These are phyloP conservation scores for Colletotrichum destructivum DNA, from an alignment of 2,329 filamentous ascomycete genomes.

Conservation along the genomic window DNA sequence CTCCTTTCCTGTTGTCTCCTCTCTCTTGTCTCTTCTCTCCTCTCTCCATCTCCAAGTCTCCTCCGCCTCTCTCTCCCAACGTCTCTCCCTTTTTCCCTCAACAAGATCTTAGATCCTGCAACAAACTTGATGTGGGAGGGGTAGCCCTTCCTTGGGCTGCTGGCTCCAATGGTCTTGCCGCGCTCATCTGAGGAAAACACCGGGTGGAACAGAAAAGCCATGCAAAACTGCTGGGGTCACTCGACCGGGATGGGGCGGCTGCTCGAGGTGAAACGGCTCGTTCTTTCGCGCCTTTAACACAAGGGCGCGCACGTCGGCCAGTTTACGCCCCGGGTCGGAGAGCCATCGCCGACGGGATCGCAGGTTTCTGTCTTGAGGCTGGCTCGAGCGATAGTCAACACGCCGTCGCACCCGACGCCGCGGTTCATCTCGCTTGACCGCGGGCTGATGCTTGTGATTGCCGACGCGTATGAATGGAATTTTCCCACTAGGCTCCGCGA, in stretches of 20 bases:
- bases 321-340: not conserved
- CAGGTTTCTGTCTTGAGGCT: not conserved
- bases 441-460: not conserved
- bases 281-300: not conserved
- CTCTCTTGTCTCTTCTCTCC: not conserved
- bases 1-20: not conserved
- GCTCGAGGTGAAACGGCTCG: not conserved
- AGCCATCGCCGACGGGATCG: too few species aligned
- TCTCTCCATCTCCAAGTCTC: too few species aligned
- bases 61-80: too few species aligned
- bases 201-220: constrained; percentile 4
- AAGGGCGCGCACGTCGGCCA: not conserved
- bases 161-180: not conserved
- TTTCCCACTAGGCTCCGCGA: not conserved
- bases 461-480: not conserved
- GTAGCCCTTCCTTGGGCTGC: not conserved
- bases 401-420: not conserved
- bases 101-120: not conserved
- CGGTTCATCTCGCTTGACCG: not conserved
- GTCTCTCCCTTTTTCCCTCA: too few species aligned
- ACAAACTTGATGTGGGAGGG: not conserved
- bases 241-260: not conserved
- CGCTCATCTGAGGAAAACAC: not conserved
- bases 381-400: not conserved
- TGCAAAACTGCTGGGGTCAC: not conserved